Evolutionary conservation across 2,329 filamentous ascomycete genomes (phyloP).

Genomic region (Calonectria hawksworthii): DNA sequence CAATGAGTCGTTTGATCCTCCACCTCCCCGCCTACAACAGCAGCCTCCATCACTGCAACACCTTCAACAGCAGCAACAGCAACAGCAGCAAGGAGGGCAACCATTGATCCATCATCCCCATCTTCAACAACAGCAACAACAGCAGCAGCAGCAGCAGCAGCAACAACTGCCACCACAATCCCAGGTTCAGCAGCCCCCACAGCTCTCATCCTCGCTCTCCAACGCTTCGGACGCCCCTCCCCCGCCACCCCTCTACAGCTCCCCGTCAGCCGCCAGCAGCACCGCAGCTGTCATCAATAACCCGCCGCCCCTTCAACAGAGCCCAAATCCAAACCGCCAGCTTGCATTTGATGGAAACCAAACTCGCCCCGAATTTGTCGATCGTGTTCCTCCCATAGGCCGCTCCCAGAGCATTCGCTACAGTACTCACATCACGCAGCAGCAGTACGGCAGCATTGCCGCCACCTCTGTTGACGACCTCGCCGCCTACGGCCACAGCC

Average conservation of each 20-base stretch:
- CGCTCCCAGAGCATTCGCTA: constrained; percentile 68
- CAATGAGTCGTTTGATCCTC: constrained; percentile 61
- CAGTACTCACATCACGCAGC: constrained; percentile 49
- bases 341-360: constrained; percentile 52
- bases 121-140: constrained; percentile 20
- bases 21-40: constrained; percentile 46
- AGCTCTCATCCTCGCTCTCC: constrained; percentile 35
- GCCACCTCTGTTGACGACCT: constrained; percentile 60
- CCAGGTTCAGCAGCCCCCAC: constrained; percentile 36
- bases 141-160: constrained; percentile 30
- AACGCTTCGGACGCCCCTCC: constrained; percentile 39
- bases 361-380: constrained; percentile 59
- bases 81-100: constrained; percentile 35
- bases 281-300: constrained; percentile 46
- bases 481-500: constrained; percentile 38
- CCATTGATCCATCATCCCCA: constrained; percentile 36
- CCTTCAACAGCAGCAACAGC: constrained; percentile 30
- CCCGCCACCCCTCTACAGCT: constrained; percentile 50
- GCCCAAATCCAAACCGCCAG: constrained; percentile 44
- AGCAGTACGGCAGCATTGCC: constrained; percentile 51
- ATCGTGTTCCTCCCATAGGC: constrained; percentile 55
- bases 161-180: constrained; percentile 17
- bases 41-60: constrained; percentile 44
- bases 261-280: constrained; percentile 43
- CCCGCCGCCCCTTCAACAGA: constrained; percentile 48